Evolutionary conservation across 169 alveolate species (phyloP).

Genomic region (Pseudocohnilembus persalinus): DNA sequence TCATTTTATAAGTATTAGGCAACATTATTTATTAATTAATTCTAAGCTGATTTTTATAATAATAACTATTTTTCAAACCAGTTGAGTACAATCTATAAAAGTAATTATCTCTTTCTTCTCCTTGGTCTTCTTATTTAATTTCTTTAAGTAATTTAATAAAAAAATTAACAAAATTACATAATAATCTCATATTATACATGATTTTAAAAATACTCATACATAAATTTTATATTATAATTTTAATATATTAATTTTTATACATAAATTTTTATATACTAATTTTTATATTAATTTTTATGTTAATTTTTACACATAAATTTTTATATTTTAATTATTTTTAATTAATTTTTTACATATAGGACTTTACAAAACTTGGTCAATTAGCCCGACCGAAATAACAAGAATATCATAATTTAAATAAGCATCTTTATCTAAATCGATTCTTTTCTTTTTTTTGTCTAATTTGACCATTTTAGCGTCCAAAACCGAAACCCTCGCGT

Average conservation of each 20-base stretch:
- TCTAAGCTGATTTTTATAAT: constrained; percentile 36
- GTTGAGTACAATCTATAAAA: constrained; percentile 32
- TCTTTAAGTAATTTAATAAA: no score
- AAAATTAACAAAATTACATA: no score
- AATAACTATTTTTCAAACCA: constrained; percentile 47
- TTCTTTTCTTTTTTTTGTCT: constrained; percentile 66
- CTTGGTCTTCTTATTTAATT: not conserved
- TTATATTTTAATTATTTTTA: no score
- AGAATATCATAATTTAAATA: constrained; percentile 38
- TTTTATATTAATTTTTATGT: no score
- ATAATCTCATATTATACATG: no score
- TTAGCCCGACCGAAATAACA: constrained; percentile 58
- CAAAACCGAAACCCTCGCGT: constrained; percentile 83
- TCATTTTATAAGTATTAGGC: not conserved
- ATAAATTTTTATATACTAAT: no score
- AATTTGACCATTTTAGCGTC: constrained; percentile 85
- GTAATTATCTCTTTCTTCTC: not conserved
- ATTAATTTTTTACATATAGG: constrained; percentile 11
- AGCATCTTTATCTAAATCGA: constrained; percentile 51
- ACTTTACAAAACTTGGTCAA: constrained; percentile 47
- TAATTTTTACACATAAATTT: no score
- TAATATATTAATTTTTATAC: no score
- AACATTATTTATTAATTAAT: no score
- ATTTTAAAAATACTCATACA: no score
- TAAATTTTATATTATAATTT: no score